Evolutionary conservation across 2,329 filamentous ascomycete genomes (phyloP), one percentile per base, ranked within the genome.

Genomic region (Aspergillus ustus): DNA sequence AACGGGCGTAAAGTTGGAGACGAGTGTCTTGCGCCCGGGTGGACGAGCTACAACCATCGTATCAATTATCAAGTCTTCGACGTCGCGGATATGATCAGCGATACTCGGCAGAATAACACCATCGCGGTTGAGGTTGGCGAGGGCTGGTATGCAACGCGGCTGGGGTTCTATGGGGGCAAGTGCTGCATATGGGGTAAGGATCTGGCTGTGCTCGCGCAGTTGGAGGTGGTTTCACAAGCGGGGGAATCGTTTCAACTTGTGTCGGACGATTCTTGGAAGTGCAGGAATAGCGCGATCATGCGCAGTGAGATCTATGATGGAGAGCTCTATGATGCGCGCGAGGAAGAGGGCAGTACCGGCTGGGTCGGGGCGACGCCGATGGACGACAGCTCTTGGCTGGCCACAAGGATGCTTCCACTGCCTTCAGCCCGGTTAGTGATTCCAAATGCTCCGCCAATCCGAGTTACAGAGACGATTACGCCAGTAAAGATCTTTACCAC

Each of bases 91-190:
- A 13, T 57, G 20, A 6, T 57, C 8, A n/a, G 9, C 5, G 15
- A 7, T 7, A 31, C 7, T 5, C 29, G 20, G 8, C 19, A 28
- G 8, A 57, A 57, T 29, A 31, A 57, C 20, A 31, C 44, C 4
- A 19, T 57, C 8, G 45, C 45, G 11, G 34, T 57, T 1, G 55
- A 57, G 22, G 55, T 44, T 7, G 55, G 29, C 4, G 46, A n/a
- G 11, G 55, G 55, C 19, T 57, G 55, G 55, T 57, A 57, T 44
- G 55, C 55, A 9, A 28, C 17, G 19, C 46, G 46, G 2, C 19
- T 57, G 19, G 55, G 55, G 13, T 57, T 57, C 20, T 9, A 43
- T 29, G 55, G 55, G 4, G 55, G 55, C 15, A 52, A 52, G 29
- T 29, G 50, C 3, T 37, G 29, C n/a, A 19, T 34, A 34, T 19